Base-by-base conservation (phyloP, 169 alveolate species). In the Plasmodium coatneyi region DNA sequence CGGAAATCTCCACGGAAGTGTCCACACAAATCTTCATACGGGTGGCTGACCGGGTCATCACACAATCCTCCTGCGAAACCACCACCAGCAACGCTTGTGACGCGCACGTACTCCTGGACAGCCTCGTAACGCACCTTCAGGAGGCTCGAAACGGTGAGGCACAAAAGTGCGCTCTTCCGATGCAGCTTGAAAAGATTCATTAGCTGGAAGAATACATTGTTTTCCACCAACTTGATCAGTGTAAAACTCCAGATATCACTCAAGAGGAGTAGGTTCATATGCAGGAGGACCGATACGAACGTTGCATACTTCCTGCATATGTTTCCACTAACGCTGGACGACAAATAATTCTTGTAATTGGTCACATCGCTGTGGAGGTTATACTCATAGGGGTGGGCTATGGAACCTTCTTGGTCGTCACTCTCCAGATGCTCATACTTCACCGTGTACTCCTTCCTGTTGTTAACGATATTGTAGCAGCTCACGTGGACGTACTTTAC, bases 211-310 rank as follows among this genome's bases (percentile, higher is more conserved):
- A 80, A 39, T 16, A 43, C 5, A 89, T 80, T 78, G 22, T 89
- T 79, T 32, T 80, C 76, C 19, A 89, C 36, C 19, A 56, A 25
- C 36, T 66, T 79, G 19, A 43, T 79, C 2, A 89, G 72, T 5
- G 34, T 25, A 25, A 10, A 39, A 34, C 90, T 89, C 94, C 94
- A 89, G 14, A 89, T 30, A 32, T 89, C 94, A 25, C 82, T 30
- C 22, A 89, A 25, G 3, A 19, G 81, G 10, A 89, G 19, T n/a
- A 89, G 49, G 5, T 79, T 36, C 83, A 89, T 80, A 54, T 89
- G 94, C 2, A 89, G n/a, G 9, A 89, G 34, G 30, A 89, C 10
- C 2, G 94, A 34, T 3, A 72, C 54, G 1, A 89, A 2, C 3
- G 66, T 80, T 12, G 80, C 70, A 76, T 86, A 72, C 12, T 76